Evolutionary conservation across 306 rosid species (phyloP).

Genomic region (Benincasa hispida): DNA sequence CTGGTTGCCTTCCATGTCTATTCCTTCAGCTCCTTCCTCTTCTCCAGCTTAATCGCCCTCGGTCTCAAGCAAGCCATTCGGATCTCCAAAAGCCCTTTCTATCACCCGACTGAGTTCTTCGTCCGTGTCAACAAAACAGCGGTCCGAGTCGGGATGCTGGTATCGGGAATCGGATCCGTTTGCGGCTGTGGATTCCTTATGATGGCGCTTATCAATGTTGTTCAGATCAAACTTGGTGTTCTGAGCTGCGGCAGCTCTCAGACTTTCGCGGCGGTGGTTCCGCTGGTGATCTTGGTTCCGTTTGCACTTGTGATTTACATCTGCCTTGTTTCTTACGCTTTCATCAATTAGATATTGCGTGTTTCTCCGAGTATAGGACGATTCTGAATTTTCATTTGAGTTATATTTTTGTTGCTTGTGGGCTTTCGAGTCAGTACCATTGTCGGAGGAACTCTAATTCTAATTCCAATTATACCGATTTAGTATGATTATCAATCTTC

Average conservation of each 20-base stretch:
- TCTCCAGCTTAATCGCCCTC: constrained; percentile 84
- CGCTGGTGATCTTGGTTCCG: constrained; percentile 58
- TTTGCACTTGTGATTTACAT: constrained; percentile 41
- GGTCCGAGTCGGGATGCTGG: constrained; percentile 65
- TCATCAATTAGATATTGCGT: constrained; percentile 31
- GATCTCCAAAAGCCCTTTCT: constrained; percentile 32
- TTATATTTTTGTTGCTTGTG: background rate
- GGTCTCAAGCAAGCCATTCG: constrained; percentile 78
- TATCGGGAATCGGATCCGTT: constrained; percentile 65
- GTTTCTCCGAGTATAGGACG: background rate
- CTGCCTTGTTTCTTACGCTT: constrained; percentile 51
- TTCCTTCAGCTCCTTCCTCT: constrained; percentile 96
- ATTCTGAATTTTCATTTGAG: background rate
- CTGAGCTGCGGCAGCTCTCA: constrained; percentile 51
- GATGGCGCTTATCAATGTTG: constrained; percentile 63
- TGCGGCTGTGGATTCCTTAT: constrained; percentile 52
- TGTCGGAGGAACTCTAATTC: background rate
- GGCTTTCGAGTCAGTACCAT: background rate
- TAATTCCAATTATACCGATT: background rate
- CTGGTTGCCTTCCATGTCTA: constrained; percentile 79
- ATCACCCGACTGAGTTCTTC: constrained; percentile 35
- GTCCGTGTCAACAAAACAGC: constrained; percentile 37
- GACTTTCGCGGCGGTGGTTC: constrained; percentile 46
- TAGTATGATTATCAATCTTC: background rate
- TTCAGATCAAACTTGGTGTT: constrained; percentile 85